phyloP scores from a whole-genome alignment of 108 stramenopile genomes.

The Schizochytrium sp. region DNA sequence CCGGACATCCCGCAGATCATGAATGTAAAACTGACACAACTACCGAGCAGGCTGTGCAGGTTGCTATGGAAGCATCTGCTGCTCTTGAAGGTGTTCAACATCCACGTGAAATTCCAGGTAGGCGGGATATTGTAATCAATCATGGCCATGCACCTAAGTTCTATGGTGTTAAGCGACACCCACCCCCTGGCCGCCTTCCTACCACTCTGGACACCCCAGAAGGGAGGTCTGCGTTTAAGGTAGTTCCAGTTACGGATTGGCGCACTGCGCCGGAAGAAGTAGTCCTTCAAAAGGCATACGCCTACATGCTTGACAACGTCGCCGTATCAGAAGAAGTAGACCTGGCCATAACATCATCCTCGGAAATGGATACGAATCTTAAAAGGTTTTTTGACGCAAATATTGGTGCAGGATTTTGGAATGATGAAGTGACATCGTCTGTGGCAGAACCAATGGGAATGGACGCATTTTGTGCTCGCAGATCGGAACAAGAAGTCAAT shows the following conservation, averaged over 20 bases:
- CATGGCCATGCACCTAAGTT: slow-evolving; percentile 2
- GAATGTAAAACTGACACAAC: neutral
- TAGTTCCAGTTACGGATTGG: slow-evolving; percentile 9
- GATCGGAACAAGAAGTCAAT: neutral
- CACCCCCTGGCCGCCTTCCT: slow-evolving; percentile 19
- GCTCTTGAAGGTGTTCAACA: neutral
- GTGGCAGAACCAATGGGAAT: slow-evolving; percentile 26
- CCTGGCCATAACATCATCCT: neutral
- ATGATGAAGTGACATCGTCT: slow-evolving; percentile 17
- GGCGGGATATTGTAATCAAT: neutral
- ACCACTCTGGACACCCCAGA: neutral
- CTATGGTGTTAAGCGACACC: slow-evolving; percentile 31
- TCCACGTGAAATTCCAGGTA: slow-evolving; percentile 6
- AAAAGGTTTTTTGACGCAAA: neutral
- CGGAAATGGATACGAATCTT: slow-evolving; percentile 55
- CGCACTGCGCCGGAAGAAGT: neutral
- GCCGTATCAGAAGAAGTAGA: slow-evolving; percentile 19
- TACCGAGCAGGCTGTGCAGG: neutral
- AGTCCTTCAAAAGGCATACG: slow-evolving; percentile 26
- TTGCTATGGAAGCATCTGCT: neutral
- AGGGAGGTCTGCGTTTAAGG: neutral
- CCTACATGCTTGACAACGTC: slow-evolving; percentile 43
- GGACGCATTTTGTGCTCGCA: neutral
- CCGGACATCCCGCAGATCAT: neutral
- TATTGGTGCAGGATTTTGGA: neutral